Evolutionary conservation across 2,329 filamentous ascomycete genomes (phyloP), one percentile per base, ranked within the genome.

Genomic region (Westerdykella sp.): DNA sequence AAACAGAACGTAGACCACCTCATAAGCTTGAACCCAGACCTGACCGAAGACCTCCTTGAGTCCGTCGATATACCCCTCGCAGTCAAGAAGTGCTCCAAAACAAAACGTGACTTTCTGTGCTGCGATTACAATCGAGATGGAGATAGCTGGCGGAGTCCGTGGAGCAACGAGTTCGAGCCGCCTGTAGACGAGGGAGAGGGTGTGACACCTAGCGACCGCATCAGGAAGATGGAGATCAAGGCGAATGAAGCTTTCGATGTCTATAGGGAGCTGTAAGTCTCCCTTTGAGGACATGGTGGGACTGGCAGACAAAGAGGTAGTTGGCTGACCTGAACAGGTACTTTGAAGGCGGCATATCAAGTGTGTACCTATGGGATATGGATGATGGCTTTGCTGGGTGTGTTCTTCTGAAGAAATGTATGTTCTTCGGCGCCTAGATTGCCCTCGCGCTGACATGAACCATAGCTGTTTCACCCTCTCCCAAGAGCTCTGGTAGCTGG

Each of bases 111-210:
- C 72, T 98, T 95, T 74, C 81, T 98, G 40, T 85, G 96, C 62
- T 98, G 93, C 77, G 93, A 98, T 78, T 98, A 98, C 79, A 98
- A 98, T 78, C 90, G 93, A 53, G 93, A 98, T 71, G 93, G 93
- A 50, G 91, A 96, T 73, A 94, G 86, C 71, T 95, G 95, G 78
- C 85, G 93, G 50, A 95, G 87, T 53, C 93, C 93, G n/a, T 98
- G 93, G 93, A 93, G 85, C 72, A 97, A 97, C 72, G 86, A 95
- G 70, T 98, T 98, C 69, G 89, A 97, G 66, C 93, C 91, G 14
- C 85, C 89, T 12, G 78, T 95, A 47, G 77, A 76, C 39, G 79
- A 80, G 39, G 81, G 80, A 18, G 90, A 95, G 63, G 87, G 88
- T 1, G 87, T 89, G 1, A 81, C 94, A 11, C 91, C 91, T 1